These are phyloP conservation scores for Emmonsiellopsis sp. DNA, from an alignment of 2,329 filamentous ascomycete genomes.

Conservation along the genomic window DNA sequence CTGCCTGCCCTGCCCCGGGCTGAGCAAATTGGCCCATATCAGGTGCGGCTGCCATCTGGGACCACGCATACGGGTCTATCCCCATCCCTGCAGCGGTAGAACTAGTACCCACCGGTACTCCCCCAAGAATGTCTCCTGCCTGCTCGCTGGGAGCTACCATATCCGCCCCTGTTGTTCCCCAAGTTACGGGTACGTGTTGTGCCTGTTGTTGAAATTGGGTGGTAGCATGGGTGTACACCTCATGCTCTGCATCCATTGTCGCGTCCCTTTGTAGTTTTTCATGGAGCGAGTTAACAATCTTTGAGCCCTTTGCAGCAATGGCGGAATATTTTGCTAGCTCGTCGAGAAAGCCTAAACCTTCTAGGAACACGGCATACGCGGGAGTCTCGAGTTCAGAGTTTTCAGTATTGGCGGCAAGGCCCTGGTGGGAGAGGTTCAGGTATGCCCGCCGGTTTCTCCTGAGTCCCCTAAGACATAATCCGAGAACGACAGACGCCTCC, in stretches of 20 bases:
- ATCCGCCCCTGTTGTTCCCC: neutral
- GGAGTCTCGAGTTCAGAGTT: neutral
- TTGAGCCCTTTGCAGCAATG: neutral
- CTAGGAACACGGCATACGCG: neutral
- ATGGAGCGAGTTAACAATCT: neutral
- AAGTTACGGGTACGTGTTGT: neutral
- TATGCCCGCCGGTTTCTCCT: neutral
- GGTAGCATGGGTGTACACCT: neutral
- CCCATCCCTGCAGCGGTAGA: neutral
- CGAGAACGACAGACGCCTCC: neutral
- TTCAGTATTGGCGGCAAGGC: neutral
- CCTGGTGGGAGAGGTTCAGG: neutral
- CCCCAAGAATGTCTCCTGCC: neutral
- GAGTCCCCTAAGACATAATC: neutral
- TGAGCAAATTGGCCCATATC: conserved; percentile 1
- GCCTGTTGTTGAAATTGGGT: neutral
- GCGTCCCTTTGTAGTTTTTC: conserved; percentile 1
- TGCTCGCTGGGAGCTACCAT: neutral
- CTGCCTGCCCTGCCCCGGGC: neutral
- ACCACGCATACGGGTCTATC: conserved; percentile 1
- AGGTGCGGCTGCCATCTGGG: neutral
- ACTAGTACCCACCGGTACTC: neutral
- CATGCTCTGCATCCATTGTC: neutral
- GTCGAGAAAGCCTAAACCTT: neutral
- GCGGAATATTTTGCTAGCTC: neutral